These are phyloP conservation scores for Cylindrotheca closterium DNA, from an alignment of 108 stramenopile genomes.

Conservation along the genomic window DNA sequence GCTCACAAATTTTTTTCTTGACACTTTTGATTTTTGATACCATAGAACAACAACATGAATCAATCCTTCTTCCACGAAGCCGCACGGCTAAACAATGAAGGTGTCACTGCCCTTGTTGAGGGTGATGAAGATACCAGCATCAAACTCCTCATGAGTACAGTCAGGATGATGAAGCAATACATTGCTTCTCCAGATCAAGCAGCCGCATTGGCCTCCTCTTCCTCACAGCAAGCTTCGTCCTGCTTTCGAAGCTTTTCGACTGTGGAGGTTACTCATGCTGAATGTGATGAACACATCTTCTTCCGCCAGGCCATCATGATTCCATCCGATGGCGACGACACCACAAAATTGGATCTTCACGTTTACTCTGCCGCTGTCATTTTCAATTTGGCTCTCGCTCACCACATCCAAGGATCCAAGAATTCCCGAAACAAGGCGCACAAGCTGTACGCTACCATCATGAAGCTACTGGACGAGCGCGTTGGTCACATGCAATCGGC, in stretches of 20 bases:
- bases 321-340: slow-evolving; percentile 1
- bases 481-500: background rate
- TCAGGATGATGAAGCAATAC: slow-evolving; percentile 14
- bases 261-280: slow-evolving; percentile 11
- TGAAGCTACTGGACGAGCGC: slow-evolving; percentile 14
- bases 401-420: slow-evolving; percentile 1
- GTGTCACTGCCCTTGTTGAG: slow-evolving; percentile 17
- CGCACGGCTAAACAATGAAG: slow-evolving; percentile 14
- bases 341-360: slow-evolving; percentile 7
- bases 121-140: slow-evolving; percentile 5
- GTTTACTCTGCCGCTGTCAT: slow-evolving; percentile 24
- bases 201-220: background rate
- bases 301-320: slow-evolving; percentile 20
- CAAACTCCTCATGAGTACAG: slow-evolving; percentile 2
- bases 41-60: too few species aligned
- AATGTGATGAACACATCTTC: slow-evolving; percentile 1
- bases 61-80: slow-evolving; percentile 22
- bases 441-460: slow-evolving; percentile 19
- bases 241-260: slow-evolving; percentile 1
- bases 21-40: too few species aligned
- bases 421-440: background rate
- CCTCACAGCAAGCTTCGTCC: background rate
- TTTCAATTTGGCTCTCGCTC: slow-evolving; percentile 28
- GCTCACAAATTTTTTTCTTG: too few species aligned
- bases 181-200: background rate